Base-by-base conservation (phyloP, 768 basidiomycete species). In the Lactarius evosmus region DNA sequence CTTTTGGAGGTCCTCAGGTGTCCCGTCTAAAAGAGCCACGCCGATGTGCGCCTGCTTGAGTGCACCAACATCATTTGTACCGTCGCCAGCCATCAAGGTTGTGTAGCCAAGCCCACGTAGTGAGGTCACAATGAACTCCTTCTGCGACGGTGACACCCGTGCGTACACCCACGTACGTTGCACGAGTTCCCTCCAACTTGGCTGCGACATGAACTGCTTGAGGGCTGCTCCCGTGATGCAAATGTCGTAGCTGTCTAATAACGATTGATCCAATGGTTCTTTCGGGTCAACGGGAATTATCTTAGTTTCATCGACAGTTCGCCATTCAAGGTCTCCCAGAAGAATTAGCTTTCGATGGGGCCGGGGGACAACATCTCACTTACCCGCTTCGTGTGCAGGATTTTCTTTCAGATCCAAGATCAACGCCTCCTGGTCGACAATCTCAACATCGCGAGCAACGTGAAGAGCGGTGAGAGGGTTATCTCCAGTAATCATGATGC, bases 401-500 rank as follows among this genome's bases (percentile, higher is more conserved):
- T 94, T 88, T 72, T 96, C 97, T 70, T 84, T 87, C 58, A 93
- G 71, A 73, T 99, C 97, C 30, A 99, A 79, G 64, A 98, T 98
- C 32, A 98, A 83, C 1, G 88, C 93, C 5, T 97, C 93, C 30
- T 95, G 87, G 71, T 99, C 97, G 22, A 99, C 89, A 65, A 98
- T 98, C 71, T 99, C 96, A 8, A 99, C 97, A 71, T 96, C 94
- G 29, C 83, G 83, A 19, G 97, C 97, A 51, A 99, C 95, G 72
- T 98, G 97, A 0, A 92, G 87, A 8, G 97, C 97, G 0, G 97
- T 99, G 58, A 99, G 78, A 8, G 97, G 97, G 74, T 98, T 98
- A 74, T 99, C 97, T 40, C 97, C 97, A 52, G 97, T 99, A 67
- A 99, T 99, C 97, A 99, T 99, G 62, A 98, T 81, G 73, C 97